A percentile compares a stretch with the other conserved stretches of the same genome.
These are phyloP conservation scores for Iberis pinnata DNA, from an alignment of 345 rosid genomes.

Conservation along the genomic window DNA sequence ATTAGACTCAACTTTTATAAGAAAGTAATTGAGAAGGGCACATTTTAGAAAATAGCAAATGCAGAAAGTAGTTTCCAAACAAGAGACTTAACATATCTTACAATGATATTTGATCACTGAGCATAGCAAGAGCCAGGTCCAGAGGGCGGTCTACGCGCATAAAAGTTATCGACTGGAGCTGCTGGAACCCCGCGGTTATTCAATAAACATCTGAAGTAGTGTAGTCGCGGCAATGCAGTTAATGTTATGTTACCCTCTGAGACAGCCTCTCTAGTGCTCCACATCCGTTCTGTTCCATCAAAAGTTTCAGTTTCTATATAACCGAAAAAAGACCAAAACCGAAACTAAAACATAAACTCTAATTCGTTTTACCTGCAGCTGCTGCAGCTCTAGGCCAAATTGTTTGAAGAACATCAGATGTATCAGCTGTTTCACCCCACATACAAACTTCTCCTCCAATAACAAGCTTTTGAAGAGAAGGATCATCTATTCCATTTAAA, in stretches of 20 bases:
- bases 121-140: conserved; percentile 82
- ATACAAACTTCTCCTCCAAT: conserved; percentile 97
- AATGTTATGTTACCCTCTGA: conserved; percentile 39
- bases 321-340: too few species aligned
- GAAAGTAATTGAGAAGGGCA: conserved; percentile 5
- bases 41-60: conserved; percentile 6
- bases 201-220: conserved; percentile 83
- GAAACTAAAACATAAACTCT: too few species aligned
- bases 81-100: conserved; percentile 16
- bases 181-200: conserved; percentile 74
- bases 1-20: not conserved
- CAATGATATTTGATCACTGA: conserved; percentile 39
- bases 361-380: conserved; percentile 53
- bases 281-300: conserved; percentile 55
- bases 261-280: conserved; percentile 63
- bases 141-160: conserved; percentile 53
- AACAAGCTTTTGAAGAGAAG: conserved; percentile 59
- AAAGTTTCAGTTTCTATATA: too few species aligned
- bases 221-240: conserved; percentile 63
- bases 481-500: conserved; percentile 54
- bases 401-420: conserved; percentile 76
- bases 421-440: conserved; percentile 86
- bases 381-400: conserved; percentile 97
- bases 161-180: conserved; percentile 58
- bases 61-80: not conserved